These are phyloP conservation scores for Trichoderma guizhouense DNA, from an alignment of 2,329 filamentous ascomycete species.

Conservation along the genomic window DNA sequence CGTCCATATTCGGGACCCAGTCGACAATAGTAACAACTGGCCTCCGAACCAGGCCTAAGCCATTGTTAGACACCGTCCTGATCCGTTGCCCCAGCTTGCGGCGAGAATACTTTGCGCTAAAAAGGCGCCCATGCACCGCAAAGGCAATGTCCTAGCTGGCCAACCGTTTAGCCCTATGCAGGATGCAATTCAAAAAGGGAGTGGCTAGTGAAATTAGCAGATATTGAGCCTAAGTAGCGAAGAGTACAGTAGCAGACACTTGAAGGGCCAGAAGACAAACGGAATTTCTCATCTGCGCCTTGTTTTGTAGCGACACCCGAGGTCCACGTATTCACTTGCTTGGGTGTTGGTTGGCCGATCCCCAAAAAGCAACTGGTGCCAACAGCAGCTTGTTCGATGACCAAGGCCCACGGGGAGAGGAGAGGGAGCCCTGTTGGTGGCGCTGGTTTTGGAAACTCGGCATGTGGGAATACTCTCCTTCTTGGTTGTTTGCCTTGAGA, in stretches of 20 bases:
- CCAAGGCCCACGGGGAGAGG: neutral
- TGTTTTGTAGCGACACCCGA: neutral
- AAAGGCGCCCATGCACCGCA: neutral
- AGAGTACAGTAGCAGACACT: neutral
- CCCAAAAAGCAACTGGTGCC: neutral
- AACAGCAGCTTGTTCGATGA: neutral
- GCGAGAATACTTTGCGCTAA: neutral
- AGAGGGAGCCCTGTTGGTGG: neutral
- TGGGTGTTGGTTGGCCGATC: neutral
- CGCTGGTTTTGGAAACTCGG: neutral
- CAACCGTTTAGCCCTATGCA: neutral
- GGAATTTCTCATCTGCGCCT: neutral
- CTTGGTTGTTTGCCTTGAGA: neutral
- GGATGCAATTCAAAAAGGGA: neutral
- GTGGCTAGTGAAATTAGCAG: neutral
- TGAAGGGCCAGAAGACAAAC: neutral
- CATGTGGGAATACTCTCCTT: neutral
- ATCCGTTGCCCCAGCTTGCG: slow-evolving; percentile 12
- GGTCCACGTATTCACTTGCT: neutral
- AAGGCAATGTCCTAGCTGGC: neutral
- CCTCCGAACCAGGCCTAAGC: slow-evolving; percentile 1
- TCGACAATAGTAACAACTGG: slow-evolving; percentile 19
- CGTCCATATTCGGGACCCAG: slow-evolving; percentile 1
- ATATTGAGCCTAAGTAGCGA: neutral
- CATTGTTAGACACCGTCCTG: slow-evolving; percentile 15